Base-by-base conservation (phyloP, 2,329 filamentous ascomycete genomes). In the Fusarium floridanum region DNA sequence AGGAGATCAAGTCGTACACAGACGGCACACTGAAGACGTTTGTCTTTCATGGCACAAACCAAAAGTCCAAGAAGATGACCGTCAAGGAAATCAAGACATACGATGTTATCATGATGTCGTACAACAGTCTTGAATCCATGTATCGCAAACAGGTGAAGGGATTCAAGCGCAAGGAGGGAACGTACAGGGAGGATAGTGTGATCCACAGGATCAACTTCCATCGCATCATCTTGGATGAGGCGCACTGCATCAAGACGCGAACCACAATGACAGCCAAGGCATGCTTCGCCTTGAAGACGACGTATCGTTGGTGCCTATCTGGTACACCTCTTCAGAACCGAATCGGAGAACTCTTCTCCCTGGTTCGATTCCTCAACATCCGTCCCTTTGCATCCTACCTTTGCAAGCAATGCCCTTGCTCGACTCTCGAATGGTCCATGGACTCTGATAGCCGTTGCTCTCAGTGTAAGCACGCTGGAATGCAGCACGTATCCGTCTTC, bases 71-170 rank as follows among this genome's bases (percentile, higher is more conserved):
- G 84, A 89, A 89, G 32, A 90, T 97, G 79, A 92, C 89, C 0
- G 85, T 91, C 29, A 92, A 92, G 68, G 92, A 97, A 39, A 85
- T 98, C 61, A 93, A 92, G 83, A 91, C 92, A 76, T 97, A 92
- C 83, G 91, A 99, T 82, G 95, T 99, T 61, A 96, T 98, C 80
- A 95, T 98, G 90, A 97, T 98, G 85, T 98, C 96, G 16, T 99
- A 97, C 88, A 95, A 94, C 85, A 91, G 94, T 75, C 85, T 99
- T 37, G 97, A 98, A 82, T 97, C 95, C 0, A 92, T 98, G 79
- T 94, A 95, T 81, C 93, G 97, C 67, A 98, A 97, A 82, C 94
- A 99, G 82, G 92, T 93, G 78, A 97, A 97, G 81, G 97, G 97
- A 1, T 97, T 95, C 87, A 92, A 89, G 76, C 93, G 95, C 68